Base-by-base conservation (phyloP, 148 eudicot species). In the Mesembryanthemum crystallinum region DNA sequence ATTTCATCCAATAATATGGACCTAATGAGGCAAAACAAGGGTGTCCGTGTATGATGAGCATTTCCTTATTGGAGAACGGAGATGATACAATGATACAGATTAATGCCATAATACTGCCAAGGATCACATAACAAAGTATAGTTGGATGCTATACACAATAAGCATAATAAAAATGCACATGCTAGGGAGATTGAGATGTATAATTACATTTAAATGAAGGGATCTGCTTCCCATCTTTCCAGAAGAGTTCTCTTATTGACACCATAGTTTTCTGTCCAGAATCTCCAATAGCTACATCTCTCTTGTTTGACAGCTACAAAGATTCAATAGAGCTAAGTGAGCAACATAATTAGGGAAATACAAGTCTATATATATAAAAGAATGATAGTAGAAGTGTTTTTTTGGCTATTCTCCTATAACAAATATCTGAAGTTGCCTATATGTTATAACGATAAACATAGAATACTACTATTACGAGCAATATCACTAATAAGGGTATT, bases 231-330 rank as follows among this genome's bases (percentile, higher is more conserved):
- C 92, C 94, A 76, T 88, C 82, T 58, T 84, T 88, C 74, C 21
- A 25, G 15, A 72, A 67, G 75, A 81, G 81, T 27, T 89, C 90
- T 67, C 89, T 80, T 21, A 92, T 80, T 51, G 90, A 79, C 67
- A 92, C 89, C 64, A 75, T 65, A 14, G 74, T 64, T 76, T 72
- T 78, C 72, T 83, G 87, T 64, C 66, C 79, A 0, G 76, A 72
- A 64, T 79, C 80, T 60, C 83, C 65, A 43, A 89, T 76, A 9
- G 89, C 82, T 52, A 88, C 87, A 18, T 83, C 76, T 77, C 85
- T 85, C 77, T 71, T 87, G 43, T 87, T 79, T 68, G 93, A 84
- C 71, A 92, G 86, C 92, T 92, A 74, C 77, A 89, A 73, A 23
- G 49, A 79, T 80, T 51, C 29, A 64, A 27, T 1, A 79, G 27